A percentile compares a stretch with the other conserved stretches of the same genome.
Evolutionary conservation across 1,284 basidiomycete genomes (phyloP).

Genomic region (Sporisorium reilianum): DNA sequence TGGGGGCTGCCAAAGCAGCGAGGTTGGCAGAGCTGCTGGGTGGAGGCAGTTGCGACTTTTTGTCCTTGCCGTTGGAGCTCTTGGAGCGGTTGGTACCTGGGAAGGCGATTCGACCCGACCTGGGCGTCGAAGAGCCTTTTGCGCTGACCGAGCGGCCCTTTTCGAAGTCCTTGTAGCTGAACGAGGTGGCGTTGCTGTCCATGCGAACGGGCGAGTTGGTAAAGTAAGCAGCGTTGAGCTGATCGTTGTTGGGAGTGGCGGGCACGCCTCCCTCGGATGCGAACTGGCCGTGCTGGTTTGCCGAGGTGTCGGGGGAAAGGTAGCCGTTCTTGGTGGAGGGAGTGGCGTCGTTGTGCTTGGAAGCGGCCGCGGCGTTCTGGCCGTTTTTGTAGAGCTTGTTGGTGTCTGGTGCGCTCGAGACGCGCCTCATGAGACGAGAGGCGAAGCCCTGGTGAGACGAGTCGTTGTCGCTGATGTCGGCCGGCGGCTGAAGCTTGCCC

Average conservation of each 20-base stretch:
- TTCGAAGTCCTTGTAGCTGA: slow-evolving; percentile 66
- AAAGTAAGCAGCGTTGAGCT: slow-evolving; percentile 47
- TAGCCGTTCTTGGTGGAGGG: slow-evolving; percentile 34
- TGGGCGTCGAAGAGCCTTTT: slow-evolving; percentile 53
- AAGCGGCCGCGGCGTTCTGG: slow-evolving; percentile 19
- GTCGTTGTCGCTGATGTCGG: slow-evolving; percentile 37
- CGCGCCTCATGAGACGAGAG: slow-evolving; percentile 77
- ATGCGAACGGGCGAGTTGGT: slow-evolving; percentile 63
- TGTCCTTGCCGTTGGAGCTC: slow-evolving; percentile 70
- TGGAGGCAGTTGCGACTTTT: slow-evolving; percentile 79
- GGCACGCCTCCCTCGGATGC: slow-evolving; percentile 27
- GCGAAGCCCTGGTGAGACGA: slow-evolving; percentile 38
- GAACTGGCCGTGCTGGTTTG: slow-evolving; percentile 30
- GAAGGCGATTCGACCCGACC: slow-evolving; percentile 54
- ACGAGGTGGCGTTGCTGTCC: slow-evolving; percentile 64
- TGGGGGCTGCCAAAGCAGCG: slow-evolving; percentile 56
- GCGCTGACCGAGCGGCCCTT: slow-evolving; percentile 45
- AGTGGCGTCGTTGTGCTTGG: slow-evolving; percentile 17
- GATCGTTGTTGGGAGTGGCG: slow-evolving; percentile 25
- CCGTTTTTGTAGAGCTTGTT: slow-evolving; percentile 81
- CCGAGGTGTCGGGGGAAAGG: slow-evolving; percentile 73
- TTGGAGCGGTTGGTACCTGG: slow-evolving; percentile 57
- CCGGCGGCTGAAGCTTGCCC: slow-evolving; percentile 48
- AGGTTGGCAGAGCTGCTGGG: slow-evolving; percentile 76
- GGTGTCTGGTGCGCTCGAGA: slow-evolving; percentile 94